A percentile compares a stretch with the other conserved stretches of the same genome.
Evolutionary conservation across 257 asterid species (phyloP).

Genomic region (Solanum rostratum): DNA sequence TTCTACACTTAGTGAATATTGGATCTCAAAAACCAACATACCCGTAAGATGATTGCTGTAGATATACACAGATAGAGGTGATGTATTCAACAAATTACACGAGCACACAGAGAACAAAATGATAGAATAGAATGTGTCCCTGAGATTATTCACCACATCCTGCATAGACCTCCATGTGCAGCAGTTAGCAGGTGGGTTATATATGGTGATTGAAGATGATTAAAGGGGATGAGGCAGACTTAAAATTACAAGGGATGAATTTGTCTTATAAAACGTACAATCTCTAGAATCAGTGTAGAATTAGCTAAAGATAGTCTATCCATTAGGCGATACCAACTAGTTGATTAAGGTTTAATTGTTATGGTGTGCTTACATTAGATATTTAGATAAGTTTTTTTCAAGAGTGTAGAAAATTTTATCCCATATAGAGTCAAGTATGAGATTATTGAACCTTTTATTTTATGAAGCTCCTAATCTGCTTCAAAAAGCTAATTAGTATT

Average conservation of each 20-base stretch:
- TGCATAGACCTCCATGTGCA: not conserved
- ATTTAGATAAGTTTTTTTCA: not conserved
- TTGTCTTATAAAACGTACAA: not conserved
- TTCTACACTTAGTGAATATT: not conserved
- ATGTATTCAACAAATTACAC: not conserved
- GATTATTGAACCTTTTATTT: not conserved
- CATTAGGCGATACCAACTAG: not conserved
- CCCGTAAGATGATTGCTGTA: not conserved
- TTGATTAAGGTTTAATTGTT: not conserved
- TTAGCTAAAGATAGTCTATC: not conserved
- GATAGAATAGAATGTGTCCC: not conserved
- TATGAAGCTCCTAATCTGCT: not conserved
- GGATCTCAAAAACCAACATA: not conserved
- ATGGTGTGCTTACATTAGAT: not conserved
- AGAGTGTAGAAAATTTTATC: not conserved
- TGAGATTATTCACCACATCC: not conserved
- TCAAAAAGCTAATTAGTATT: not conserved
- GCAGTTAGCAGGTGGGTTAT: not conserved
- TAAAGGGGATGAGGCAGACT: not conserved
- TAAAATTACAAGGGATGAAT: not conserved
- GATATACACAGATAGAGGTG: not conserved
- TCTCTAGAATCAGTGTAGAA: not conserved
- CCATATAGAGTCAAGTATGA: not conserved
- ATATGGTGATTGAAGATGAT: not conserved
- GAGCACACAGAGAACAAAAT: not conserved